Evolutionary conservation across 108 stramenopile genomes (phyloP).

Genomic region (Cyclotella baltica): DNA sequence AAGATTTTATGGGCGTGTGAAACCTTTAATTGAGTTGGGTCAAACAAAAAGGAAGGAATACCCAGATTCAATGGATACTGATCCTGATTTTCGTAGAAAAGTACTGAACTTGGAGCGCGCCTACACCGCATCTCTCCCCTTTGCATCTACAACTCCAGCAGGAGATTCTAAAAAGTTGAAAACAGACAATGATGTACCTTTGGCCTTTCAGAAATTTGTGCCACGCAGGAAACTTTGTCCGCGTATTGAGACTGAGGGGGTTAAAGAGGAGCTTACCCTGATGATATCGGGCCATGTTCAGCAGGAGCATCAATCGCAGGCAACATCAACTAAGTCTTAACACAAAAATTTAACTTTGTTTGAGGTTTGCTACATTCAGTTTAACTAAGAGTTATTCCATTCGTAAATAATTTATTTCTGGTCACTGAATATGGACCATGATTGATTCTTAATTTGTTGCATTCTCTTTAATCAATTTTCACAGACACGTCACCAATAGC

Average conservation of each 20-base stretch:
- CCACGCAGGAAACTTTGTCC: constrained; percentile 48
- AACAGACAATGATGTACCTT: constrained; percentile 20
- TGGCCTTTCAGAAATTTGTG: constrained; percentile 45
- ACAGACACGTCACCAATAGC: neutral
- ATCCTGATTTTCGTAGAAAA: constrained; percentile 37
- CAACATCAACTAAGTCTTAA: neutral
- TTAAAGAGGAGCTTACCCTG: constrained; percentile 49
- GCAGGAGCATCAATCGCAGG: constrained; percentile 19
- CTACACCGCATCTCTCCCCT: constrained; percentile 46
- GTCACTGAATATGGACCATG: neutral
- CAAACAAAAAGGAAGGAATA: constrained; percentile 28
- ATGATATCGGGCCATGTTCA: constrained; percentile 57
- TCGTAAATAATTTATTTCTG: too few species aligned
- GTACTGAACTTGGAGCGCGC: constrained; percentile 50
- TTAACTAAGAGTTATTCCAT: too few species aligned
- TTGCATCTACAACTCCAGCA: constrained; percentile 14
- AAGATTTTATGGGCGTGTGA: constrained; percentile 37
- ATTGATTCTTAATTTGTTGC: too few species aligned
- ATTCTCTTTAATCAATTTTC: too few species aligned
- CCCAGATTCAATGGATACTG: constrained; percentile 49
- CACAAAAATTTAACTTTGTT: neutral
- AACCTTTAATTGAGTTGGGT: constrained; percentile 36
- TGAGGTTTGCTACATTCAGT: too few species aligned
- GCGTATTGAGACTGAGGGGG: constrained; percentile 39
- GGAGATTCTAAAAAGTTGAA: neutral